phyloP scores from a whole-genome alignment of 805 yeast genomes.

The Pichia membranifaciens region DNA sequence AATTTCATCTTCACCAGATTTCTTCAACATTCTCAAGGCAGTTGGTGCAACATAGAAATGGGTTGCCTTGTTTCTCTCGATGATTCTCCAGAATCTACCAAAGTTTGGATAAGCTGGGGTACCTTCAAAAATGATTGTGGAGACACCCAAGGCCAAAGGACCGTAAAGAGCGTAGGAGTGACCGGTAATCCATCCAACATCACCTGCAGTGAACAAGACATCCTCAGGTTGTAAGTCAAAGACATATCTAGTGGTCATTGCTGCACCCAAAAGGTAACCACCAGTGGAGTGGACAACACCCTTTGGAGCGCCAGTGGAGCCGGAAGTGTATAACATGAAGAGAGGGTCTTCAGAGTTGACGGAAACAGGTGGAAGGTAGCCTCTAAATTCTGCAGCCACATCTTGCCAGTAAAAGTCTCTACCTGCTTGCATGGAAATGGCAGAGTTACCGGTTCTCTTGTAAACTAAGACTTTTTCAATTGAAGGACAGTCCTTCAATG shows the following conservation, averaged over 20 bases:
- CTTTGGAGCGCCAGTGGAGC: conserved; percentile 97
- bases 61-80: conserved; percentile 84
- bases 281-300: conserved; percentile 96
- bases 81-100: conserved; percentile 95
- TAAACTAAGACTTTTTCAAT: conserved; percentile 83
- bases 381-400: conserved; percentile 71
- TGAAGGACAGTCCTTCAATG: conserved; percentile 63
- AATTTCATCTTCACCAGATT: conserved; percentile 80
- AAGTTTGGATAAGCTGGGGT: conserved; percentile 96
- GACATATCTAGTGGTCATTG: conserved; percentile 84
- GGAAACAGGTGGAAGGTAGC: conserved; percentile 81
- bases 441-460: conserved; percentile 76
- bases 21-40: conserved; percentile 80
- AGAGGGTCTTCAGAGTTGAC: conserved; percentile 92
- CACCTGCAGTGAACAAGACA: conserved; percentile 92
- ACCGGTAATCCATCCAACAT: conserved; percentile 99
- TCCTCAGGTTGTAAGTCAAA: conserved; percentile 90
- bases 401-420: conserved; percentile 98
- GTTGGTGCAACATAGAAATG: conserved; percentile 99
- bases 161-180: conserved; percentile 95
- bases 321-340: conserved; percentile 93
- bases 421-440: conserved; percentile 65
- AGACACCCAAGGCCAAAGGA: conserved; percentile 81
- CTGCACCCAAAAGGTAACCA: conserved; percentile 90
- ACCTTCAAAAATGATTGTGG: conserved; percentile 92